phyloP scores from a whole-genome alignment of 2,329 filamentous ascomycete species.

The Calonectria henricotiae region DNA sequence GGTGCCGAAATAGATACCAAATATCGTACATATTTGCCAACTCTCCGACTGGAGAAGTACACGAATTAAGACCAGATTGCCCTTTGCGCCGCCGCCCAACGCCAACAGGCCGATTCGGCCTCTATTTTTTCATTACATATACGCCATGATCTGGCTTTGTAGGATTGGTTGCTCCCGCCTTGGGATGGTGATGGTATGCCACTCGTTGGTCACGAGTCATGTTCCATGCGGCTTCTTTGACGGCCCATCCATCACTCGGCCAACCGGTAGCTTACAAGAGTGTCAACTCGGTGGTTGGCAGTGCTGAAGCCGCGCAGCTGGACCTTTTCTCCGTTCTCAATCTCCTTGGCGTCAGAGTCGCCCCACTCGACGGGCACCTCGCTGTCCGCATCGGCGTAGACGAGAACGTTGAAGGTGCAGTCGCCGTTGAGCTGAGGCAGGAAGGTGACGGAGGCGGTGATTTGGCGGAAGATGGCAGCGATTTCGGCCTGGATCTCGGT shows the following conservation, averaged over 20 bases:
- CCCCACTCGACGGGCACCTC: slow-evolving; percentile 99
- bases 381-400: slow-evolving; percentile 96
- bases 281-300: slow-evolving; percentile 93
- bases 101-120: slow-evolving; percentile 42
- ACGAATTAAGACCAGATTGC: slow-evolving; percentile 35
- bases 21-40: slow-evolving; percentile 48
- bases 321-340: slow-evolving; percentile 93
- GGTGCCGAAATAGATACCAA: slow-evolving; percentile 39
- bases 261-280: slow-evolving; percentile 91
- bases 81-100: slow-evolving; percentile 46
- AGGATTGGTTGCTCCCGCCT: slow-evolving; percentile 2
- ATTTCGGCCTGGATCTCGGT: slow-evolving; percentile 96
- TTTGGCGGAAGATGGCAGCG: slow-evolving; percentile 96
- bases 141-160: slow-evolving; percentile 3
- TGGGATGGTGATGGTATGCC: neutral
- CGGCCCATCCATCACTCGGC: slow-evolving; percentile 36
- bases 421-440: slow-evolving; percentile 90
- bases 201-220: neutral
- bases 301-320: slow-evolving; percentile 97
- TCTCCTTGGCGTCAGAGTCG: slow-evolving; percentile 98
- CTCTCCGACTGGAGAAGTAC: slow-evolving; percentile 22
- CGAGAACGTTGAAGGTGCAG: slow-evolving; percentile 98
- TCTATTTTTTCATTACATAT: slow-evolving; percentile 29
- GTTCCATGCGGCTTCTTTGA: neutral
- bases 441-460: slow-evolving; percentile 97